These are phyloP conservation scores for Cicer judaicum DNA, from an alignment of 306 rosid genomes.

Conservation along the genomic window DNA sequence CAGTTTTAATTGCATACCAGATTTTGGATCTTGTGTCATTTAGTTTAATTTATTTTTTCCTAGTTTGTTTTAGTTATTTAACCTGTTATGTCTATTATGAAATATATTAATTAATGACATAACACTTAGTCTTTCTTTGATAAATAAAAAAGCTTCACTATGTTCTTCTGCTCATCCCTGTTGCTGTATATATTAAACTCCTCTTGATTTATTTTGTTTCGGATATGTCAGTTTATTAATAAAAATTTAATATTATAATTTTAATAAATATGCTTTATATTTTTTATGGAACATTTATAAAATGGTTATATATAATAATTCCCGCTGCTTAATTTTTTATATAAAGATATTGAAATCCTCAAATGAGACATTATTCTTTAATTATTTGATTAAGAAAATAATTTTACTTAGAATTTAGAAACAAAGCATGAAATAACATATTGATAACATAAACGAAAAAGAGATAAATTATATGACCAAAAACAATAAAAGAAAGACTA, in stretches of 20 bases:
- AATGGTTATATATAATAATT: too few relatives aligned
- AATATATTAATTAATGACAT: conserved; percentile 33
- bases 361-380: conserved; percentile 35
- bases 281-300: too few relatives aligned
- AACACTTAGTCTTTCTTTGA: conserved; percentile 12
- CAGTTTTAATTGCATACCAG: conserved; percentile 54
- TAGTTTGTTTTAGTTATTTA: conserved; percentile 1
- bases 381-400: conserved; percentile 34
- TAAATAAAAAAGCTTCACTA: conserved; percentile 36
- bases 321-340: too few relatives aligned
- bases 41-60: conserved; percentile 41
- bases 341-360: too few relatives aligned
- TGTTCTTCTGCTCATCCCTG: conserved; percentile 34
- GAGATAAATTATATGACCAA: conserved; percentile 26
- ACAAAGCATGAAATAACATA: not conserved
- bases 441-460: conserved; percentile 37
- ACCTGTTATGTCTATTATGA: conserved; percentile 41
- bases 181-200: conserved; percentile 33
- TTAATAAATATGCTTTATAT: too few relatives aligned
- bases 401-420: conserved; percentile 4
- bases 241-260: too few relatives aligned
- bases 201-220: not conserved
- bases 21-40: conserved; percentile 84
- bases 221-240: too few relatives aligned
- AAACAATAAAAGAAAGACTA: conserved; percentile 26